phyloP scores from a whole-genome alignment of 495 filamentous ascomycete genomes.

The Venustampulla echinocandica region DNA sequence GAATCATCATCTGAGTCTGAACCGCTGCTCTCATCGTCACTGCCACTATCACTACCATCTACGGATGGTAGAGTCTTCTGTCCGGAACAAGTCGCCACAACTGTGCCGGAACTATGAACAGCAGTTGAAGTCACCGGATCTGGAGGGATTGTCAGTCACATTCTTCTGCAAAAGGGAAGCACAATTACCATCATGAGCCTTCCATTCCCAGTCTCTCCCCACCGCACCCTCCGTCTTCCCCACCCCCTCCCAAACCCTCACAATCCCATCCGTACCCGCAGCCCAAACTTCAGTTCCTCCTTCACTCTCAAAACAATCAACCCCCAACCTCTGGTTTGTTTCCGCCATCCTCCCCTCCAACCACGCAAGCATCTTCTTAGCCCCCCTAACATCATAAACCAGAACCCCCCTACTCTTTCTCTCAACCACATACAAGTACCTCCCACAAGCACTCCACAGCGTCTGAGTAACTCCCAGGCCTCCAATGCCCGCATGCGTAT shows the following conservation, averaged over 20 bases:
- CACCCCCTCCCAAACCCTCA: conserved; percentile 66
- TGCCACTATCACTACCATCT: neutral
- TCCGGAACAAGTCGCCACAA: conserved; percentile 71
- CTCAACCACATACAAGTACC: conserved; percentile 83
- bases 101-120: conserved; percentile 57
- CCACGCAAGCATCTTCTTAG: conserved; percentile 57
- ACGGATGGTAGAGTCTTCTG: conserved; percentile 27
- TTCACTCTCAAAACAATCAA: conserved; percentile 53
- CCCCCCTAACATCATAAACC: conserved; percentile 77
- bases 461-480: conserved; percentile 69
- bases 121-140: conserved; percentile 49
- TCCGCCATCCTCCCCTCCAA: conserved; percentile 59
- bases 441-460: conserved; percentile 75
- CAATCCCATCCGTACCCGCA: conserved; percentile 68
- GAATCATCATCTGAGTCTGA: conserved; percentile 4
- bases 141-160: conserved; percentile 3
- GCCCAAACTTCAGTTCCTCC: conserved; percentile 72
- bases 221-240: conserved; percentile 45
- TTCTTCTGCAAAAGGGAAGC: neutral
- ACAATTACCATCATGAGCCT: conserved; percentile 38
- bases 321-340: conserved; percentile 70
- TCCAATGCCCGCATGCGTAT: conserved; percentile 31
- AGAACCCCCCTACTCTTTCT: conserved; percentile 62
- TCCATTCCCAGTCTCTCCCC: conserved; percentile 49
- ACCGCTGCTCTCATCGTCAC: neutral